Base-by-base conservation (phyloP, 208 protist genomes). In the Porcisia hertigi region DNA sequence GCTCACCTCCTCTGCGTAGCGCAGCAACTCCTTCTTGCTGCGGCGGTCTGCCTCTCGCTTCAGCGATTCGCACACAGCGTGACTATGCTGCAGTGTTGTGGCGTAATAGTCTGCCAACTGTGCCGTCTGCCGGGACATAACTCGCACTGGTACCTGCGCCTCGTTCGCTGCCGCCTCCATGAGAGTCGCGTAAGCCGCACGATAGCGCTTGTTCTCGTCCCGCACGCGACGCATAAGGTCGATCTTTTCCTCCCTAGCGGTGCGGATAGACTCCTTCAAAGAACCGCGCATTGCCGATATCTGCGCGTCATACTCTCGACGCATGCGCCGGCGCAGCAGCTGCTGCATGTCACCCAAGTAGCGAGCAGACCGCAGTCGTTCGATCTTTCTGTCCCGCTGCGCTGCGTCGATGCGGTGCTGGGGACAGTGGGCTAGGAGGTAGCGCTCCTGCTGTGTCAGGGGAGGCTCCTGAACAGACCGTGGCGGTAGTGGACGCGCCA, bases 151-250 rank as follows among this genome's bases (percentile, higher is more conserved):
- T 57, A 87, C 85, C 53, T 86, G 89, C 52, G 78, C 75, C 59
- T 87, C 87, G 70, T 93, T 94, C 23, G 87, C 86, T 0, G 91
- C 93, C 25, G 88, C 81, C 65, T 84, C 84, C 82, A 97, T 91
- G 52, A 95, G 73, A 3, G 82, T 82, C 12, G 83, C 81, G 80
- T 95, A 97, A n/a, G 91, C 91, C 0, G 74, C 79, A 6, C 85
- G 83, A 84, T 95, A 95, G 39, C 88, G 91, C 59, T 85, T 76
- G 73, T 97, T 92, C 86, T 94, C 91, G 14, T 97, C 90, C 20
- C 83, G 84, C 41, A 95, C 82, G 23, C 79, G 86, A 16, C 82
- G 85, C 87, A 83, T 88, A 14, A 82, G 72, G 54, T 95, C 91
- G 23, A 76, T 64, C 73, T 84, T 85, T 34, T 91, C 87, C 20